Evolutionary conservation across 352 stramenopile genomes (phyloP).

Genomic region (Pythium grandisporangium): DNA sequence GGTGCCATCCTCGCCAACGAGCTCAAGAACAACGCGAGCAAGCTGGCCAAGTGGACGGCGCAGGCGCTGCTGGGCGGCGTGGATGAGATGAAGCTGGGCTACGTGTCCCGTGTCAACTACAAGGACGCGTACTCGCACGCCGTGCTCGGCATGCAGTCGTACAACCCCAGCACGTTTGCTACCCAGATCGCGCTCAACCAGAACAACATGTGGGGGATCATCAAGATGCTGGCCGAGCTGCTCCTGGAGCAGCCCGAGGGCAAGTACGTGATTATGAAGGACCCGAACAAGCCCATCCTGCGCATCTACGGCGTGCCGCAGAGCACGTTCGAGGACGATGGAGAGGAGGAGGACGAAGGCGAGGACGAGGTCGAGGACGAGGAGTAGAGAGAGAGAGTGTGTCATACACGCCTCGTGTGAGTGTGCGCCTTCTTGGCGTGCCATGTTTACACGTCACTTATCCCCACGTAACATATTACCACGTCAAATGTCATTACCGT

Average conservation of each 20-base stretch:
- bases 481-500: too few species aligned
- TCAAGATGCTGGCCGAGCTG: conserved; percentile 92
- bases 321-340: conserved; percentile 93
- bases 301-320: conserved; percentile 94
- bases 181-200: conserved; percentile 96
- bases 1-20: conserved; percentile 96
- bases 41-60: conserved; percentile 97
- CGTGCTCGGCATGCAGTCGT: conserved; percentile 95
- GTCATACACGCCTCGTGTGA: too few species aligned
- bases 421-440: too few species aligned
- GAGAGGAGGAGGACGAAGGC: conserved; percentile 52
- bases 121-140: conserved; percentile 96
- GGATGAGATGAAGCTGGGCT: conserved; percentile 98
- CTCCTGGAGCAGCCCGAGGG: conserved; percentile 93
- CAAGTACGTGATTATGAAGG: conserved; percentile 98
- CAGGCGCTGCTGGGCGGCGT: conserved; percentile 93
- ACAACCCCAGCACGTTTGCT: conserved; percentile 95
- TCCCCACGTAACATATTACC: too few species aligned
- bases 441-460: too few species aligned
- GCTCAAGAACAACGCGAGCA: conserved; percentile 99
- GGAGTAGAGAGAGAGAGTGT: conserved; percentile 12
- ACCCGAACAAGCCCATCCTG: conserved; percentile 97
- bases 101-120: conserved; percentile 89
- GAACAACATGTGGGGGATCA: conserved; percentile 97
- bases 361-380: conserved; percentile 54